Evolutionary conservation across 2,329 filamentous ascomycete species (phyloP), one percentile per base, ranked within the genome.

Genomic region (Monosporascus ibericus): DNA sequence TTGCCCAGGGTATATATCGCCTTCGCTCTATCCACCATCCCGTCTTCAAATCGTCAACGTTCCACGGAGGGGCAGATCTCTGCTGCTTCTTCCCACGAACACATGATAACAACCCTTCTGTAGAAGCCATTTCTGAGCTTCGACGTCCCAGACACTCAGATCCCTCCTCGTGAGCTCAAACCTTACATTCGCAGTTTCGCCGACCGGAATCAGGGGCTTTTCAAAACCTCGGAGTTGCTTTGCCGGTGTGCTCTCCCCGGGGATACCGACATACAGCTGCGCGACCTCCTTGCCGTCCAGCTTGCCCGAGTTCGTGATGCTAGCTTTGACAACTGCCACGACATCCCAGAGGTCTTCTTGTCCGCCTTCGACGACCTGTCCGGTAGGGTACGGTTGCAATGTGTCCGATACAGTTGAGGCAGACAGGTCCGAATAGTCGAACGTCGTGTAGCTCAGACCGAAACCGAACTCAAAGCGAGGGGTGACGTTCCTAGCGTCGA

Each of bases 171-270:
- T 83, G 44, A 87, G 62, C 27, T 70, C 62, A 51, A 86, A 77
- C 0, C 60, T 66, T 0, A 83, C 66, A 0, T 66, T 72, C 24
- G 67, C 65, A n/a, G 66, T 73, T 53, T 74, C 65, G 0, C 74
- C 74, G 0, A 75, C 68, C 9, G 68, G 63, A 44, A 86, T 57
- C 8, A 66, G 67, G 0, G 75, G 70, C 69, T 86, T 87, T 48
- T 79, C 79, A 53, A 86, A 87, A 11, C 84, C 83, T 15, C 84
- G 74, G 20, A 87, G 70, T 63, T 85, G 81, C 44, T 75, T 70
- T 1, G 75, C 67, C 0, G 83, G 84, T 6, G 57, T 63, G 8
- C 59, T 65, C 6, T 52, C 55, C 0, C 55, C 63, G 2, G 75
- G 74, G 17, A 74, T 68, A 5, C 67, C 67, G 18, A 77, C 52